phyloP scores from a whole-genome alignment of 2,329 filamentous ascomycete species.

The Zasmidium cellare region DNA sequence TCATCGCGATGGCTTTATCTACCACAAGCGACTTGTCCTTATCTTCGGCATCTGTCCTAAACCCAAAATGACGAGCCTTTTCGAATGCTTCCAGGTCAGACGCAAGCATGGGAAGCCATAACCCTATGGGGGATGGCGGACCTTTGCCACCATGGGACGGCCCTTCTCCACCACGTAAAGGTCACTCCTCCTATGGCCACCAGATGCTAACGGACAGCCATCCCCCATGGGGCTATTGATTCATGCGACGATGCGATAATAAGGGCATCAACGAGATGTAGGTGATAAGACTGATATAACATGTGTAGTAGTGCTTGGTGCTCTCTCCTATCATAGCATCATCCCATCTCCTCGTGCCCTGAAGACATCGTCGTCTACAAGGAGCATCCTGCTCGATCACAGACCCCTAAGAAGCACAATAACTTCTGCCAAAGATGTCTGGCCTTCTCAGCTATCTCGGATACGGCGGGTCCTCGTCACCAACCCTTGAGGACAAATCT shows the following conservation, averaged over 20 bases:
- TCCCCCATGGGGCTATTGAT: not conserved
- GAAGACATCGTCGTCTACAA: not conserved
- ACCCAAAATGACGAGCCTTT: not conserved
- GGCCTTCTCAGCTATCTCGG: slow-evolving; percentile 10
- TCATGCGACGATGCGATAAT: not conserved
- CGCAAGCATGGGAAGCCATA: not conserved
- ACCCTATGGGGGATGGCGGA: not conserved
- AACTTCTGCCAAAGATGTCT: slow-evolving; percentile 3
- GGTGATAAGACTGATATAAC: not conserved
- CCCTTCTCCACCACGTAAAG: not conserved
- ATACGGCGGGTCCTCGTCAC: slow-evolving; percentile 1
- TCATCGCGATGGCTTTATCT: not conserved
- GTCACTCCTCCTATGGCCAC: not conserved
- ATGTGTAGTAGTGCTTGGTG: not conserved
- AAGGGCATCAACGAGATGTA: not conserved
- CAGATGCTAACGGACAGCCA: not conserved
- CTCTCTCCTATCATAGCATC: not conserved
- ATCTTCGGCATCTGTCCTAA: not conserved
- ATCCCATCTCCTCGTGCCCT: not conserved
- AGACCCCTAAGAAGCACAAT: too few species aligned
- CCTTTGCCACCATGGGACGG: not conserved
- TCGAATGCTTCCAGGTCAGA: not conserved
- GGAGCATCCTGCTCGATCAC: not conserved
- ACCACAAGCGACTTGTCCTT: not conserved
- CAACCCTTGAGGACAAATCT: slow-evolving; percentile 6